A percentile compares a stretch with the other conserved stretches of the same genome.
Conservation (phyloP, 1,284 basidiomycete genomes). For the Porogramme epimiltina region DNA sequence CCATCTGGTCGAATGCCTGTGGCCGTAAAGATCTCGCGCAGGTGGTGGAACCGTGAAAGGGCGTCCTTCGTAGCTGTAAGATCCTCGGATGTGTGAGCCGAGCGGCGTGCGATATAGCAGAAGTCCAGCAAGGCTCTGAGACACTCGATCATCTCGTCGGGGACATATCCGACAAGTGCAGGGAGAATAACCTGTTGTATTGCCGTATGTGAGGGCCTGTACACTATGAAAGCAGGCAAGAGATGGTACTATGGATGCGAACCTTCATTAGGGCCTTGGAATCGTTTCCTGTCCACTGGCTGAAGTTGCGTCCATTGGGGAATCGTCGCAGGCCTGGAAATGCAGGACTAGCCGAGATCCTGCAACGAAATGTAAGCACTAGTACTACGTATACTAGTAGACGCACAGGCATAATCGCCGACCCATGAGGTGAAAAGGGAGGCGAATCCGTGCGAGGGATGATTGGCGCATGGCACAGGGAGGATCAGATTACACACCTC, state of each 20-base stretch:
- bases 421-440: neutral
- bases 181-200: constrained; percentile 13
- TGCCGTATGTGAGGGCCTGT: neutral
- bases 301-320: constrained; percentile 18
- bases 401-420: no score
- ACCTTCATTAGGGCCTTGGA: constrained; percentile 30
- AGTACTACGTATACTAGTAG: no score
- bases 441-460: neutral
- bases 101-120: constrained; percentile 13
- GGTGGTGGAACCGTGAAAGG: constrained; percentile 10
- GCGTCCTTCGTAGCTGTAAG: neutral
- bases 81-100: neutral
- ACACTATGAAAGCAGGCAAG: neutral
- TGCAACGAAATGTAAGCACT: no score
- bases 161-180: constrained; percentile 19
- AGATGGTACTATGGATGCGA: neutral
- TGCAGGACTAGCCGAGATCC: constrained; percentile 1
- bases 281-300: constrained; percentile 28
- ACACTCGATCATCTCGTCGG: constrained; percentile 9
- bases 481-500: no score
- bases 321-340: constrained; percentile 12
- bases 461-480: neutral
- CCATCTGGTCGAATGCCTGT: constrained; percentile 6
- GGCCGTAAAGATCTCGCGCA: constrained; percentile 8
- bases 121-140: constrained; percentile 17